Evolutionary conservation across 2,329 filamentous ascomycete species (phyloP), one percentile per base, ranked within the genome.

Genomic region (Pleurostoma richardsiae): DNA sequence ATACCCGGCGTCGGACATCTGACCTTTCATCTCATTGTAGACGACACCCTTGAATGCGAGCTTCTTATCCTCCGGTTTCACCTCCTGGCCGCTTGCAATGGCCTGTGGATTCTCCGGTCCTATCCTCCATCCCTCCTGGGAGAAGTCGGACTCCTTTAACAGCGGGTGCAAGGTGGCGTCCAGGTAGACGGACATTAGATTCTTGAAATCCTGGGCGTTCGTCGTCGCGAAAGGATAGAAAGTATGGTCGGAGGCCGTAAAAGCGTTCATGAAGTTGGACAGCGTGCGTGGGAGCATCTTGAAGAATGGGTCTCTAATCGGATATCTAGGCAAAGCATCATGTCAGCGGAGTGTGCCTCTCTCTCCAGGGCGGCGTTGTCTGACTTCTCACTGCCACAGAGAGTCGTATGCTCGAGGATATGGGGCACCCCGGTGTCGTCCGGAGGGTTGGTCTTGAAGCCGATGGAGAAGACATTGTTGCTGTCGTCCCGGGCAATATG

Each of bases 231-330:
- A 99, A 2, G 94, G 94, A 62, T 99, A 99, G 56, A 90, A 95
- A 8, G 94, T 99, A 65, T 99, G 91, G 61, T 97, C 92, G 27
- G 90, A 87, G 29, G 91, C 90, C 39, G 94, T 99, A 64, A 97
- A 96, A 51, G 94, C 94, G 66, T 99, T 99, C 94, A 99, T 99
- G 63, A 96, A 99, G 69, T 97, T 99, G 54, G 94, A 96, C n/a
- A 99, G 78, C 4, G 94, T 96, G 57, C 94, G 84, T 27, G 94
- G 94, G 29, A 99, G 80, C 94, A 99, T 99, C 79, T 97, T 99
- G 77, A 99, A 99, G 76, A 99, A 99, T 0, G 94, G 94, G 61
- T 99, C 94, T 52, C 94, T 89, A 49, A 99, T 92, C n/a, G 94
- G 94, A 63, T 91, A 95, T 66, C 88, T 92, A 62, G 44, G 48